Conservation (phyloP, 352 stramenopile genomes). For the Globisporangium abappressorium region DNA sequence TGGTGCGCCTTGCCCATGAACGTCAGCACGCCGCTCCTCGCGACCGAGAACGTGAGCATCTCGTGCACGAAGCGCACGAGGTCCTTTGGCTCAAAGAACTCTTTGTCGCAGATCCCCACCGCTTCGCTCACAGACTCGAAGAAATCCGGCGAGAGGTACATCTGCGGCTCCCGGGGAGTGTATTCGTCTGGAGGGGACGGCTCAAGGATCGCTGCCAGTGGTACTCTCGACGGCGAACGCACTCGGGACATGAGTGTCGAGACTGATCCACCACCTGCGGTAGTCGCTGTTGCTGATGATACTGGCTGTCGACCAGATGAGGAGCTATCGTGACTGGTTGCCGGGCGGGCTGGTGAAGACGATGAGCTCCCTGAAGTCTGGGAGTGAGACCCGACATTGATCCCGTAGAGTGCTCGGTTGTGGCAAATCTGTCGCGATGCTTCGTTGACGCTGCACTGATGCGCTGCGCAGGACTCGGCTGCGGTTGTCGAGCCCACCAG, state of each 20-base stretch:
- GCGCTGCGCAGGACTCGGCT: conserved; percentile 7
- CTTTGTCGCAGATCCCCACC: conserved; percentile 34
- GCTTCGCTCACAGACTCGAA: conserved; percentile 38
- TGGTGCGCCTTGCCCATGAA: conserved; percentile 68
- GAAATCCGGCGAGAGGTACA: conserved; percentile 41
- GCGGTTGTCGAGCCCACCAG: conserved; percentile 15
- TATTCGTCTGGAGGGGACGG: neutral
- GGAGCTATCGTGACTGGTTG: neutral
- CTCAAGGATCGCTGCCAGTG: conserved; percentile 26
- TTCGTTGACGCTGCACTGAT: conserved; percentile 13
- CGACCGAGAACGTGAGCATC: conserved; percentile 52
- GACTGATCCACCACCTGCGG: neutral
- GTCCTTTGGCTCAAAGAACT: conserved; percentile 43
- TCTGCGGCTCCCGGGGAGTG: neutral
- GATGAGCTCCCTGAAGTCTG: neutral
- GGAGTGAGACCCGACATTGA: neutral
- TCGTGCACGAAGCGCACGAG: conserved; percentile 48
- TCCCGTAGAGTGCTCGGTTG: conserved; percentile 7
- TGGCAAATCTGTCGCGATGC: neutral
- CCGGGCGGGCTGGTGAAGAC: neutral
- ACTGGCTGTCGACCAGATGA: neutral
- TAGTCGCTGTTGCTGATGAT: neutral
- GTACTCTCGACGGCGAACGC: conserved; percentile 22
- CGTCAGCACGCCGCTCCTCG: conserved; percentile 40
- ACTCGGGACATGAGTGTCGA: conserved; percentile 9